Percentiles rank a stretch among this genome's conserved stretches.
Conservation (phyloP, 148 eudicot species). For the Vaccinium myrtillus region DNA sequence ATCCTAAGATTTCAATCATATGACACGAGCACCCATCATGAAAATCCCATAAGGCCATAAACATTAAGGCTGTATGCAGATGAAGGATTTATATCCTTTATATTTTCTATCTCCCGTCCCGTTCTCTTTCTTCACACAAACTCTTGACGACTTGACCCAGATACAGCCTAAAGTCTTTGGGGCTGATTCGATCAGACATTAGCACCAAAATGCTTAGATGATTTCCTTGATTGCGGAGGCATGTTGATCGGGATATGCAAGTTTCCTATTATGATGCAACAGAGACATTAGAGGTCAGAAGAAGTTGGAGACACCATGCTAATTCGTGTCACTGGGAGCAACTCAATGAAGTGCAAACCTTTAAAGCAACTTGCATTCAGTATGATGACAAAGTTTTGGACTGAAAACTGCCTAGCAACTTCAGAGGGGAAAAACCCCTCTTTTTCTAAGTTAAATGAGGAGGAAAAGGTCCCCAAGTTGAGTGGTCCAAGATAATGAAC, state of each 20-base stretch:
- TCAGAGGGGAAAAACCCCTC: not conserved
- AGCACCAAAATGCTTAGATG: too few relatives aligned
- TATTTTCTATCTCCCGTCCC: not conserved
- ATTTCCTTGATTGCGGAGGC: not conserved
- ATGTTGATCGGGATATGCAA: not conserved
- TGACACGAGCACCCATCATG: not conserved
- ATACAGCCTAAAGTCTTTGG: not conserved
- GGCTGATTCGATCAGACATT: not conserved
- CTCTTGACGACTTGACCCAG: not conserved
- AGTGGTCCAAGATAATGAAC: constrained; percentile 13
- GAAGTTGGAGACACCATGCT: constrained; percentile 8
- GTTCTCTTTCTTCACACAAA: not conserved
- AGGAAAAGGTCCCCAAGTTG: not conserved
- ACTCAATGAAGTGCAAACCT: not conserved
- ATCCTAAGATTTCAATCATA: not conserved
- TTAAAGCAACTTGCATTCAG: not conserved
- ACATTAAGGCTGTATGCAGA: not conserved
- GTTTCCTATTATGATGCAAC: not conserved
- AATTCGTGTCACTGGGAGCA: not conserved
- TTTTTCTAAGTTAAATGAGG: not conserved
- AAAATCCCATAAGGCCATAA: not conserved
- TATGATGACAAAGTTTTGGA: not conserved
- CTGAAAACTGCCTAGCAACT: not conserved
- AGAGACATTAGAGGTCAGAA: not conserved
- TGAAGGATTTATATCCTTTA: not conserved